Base-by-base conservation (phyloP, 805 yeast genomes). In the Spencermartinsiella europaea region DNA sequence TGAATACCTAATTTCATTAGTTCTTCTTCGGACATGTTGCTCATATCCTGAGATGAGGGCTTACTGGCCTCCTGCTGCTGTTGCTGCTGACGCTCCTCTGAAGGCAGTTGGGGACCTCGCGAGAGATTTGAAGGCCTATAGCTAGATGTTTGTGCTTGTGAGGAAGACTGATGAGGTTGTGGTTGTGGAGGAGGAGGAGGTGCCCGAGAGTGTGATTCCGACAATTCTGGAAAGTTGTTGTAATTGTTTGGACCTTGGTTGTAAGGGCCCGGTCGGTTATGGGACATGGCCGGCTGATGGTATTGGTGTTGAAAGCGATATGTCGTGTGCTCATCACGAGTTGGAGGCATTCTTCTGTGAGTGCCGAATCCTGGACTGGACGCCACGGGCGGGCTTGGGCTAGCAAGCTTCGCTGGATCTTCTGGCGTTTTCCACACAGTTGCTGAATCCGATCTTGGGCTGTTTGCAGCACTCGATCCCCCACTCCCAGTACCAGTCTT, bases 1-100 rank as follows among this genome's bases (percentile, higher is more conserved):
- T 57, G 59, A 37, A 66, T 67, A 5, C 70, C 70, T 47, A 52
- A 55, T 43, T 59, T 62, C 46, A 54, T 48, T 25, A 65, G 58
- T 39, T 67, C 69, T 41, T 64, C 69, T 48, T 66, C 68, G 8
- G 60, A 43, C 40, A 51, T 28, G 20, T 53, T 59, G 40, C 40
- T 37, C 48, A 38, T 49, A 28, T 34, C 43, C 20, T 43, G 7
- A 12, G 31, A 25, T 7, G 31, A 25, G 7, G 7, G 31, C 34
- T 27, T 38, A 38, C 34, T 34, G 21, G 2, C 33, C 15, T n/a
- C 3, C 21, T 5, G 35, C 17, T 17, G 14, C 17, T 20, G 28
- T 34, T 21, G 19, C 16, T 4, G 46, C 31, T 3, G 47, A 43
- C 34, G 22, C 7, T 5, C 25, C 21, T 17, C 10, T 14, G 4